phyloP scores from a whole-genome alignment of 2,329 filamentous ascomycete species.

The Fusarium haematococcum region DNA sequence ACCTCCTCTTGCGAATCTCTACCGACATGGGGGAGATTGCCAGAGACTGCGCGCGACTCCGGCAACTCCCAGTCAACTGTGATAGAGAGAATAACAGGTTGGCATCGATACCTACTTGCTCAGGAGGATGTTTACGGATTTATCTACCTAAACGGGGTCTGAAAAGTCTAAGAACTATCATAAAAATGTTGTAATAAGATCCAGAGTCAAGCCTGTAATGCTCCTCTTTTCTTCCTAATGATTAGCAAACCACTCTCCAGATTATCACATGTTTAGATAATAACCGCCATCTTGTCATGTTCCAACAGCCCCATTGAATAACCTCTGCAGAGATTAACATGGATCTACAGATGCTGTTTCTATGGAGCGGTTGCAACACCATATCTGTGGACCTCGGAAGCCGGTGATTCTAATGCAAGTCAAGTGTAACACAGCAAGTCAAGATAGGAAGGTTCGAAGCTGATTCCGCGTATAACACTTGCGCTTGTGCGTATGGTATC shows the following conservation, averaged over 20 bases:
- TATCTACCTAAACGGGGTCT: background rate
- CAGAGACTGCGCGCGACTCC: background rate
- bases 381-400: background rate
- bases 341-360: background rate
- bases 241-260: background rate
- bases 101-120: background rate
- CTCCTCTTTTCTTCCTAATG: background rate
- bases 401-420: background rate
- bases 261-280: background rate
- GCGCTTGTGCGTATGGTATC: background rate
- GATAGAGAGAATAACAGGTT: background rate
- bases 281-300: background rate
- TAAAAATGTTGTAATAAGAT: background rate
- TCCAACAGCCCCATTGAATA: background rate
- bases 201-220: background rate
- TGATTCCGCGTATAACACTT: background rate
- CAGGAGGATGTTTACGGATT: background rate
- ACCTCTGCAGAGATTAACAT: background rate
- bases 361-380: background rate
- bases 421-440: background rate
- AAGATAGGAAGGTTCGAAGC: background rate
- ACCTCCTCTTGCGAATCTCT: background rate
- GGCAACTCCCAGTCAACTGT: background rate
- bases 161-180: background rate
- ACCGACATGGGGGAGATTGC: background rate